Evolutionary conservation across 352 stramenopile genomes (phyloP), one percentile per base, ranked within the genome.

Genomic region (Phytophthora foliorum): DNA sequence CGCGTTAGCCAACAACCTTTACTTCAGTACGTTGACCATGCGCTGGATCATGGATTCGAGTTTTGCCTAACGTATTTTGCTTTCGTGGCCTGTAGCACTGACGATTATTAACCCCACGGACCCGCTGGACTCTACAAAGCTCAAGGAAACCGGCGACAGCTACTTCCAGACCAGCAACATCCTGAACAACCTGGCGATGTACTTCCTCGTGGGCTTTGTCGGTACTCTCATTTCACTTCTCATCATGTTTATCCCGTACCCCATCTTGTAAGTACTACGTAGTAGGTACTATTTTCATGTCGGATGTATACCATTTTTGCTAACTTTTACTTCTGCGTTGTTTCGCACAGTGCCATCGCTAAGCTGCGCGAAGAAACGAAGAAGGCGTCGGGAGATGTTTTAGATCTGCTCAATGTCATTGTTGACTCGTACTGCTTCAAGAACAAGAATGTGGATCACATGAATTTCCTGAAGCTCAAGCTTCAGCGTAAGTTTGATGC

Each of bases 401-500:
- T 91, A 7, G 87, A 93, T 36, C 62, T 94, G 27, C 77, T 93
- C 10, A 93, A 94, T 56, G 75, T 94, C 60, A 91, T 94, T 56
- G 75, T 94, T 5, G 87, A 94, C 62, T 90, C 85, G 39, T 94
- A 94, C 75, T 94, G 87, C 61, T 94, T 94, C 74, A 91, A 92
- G 72, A 92, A 91, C 77, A 94, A 93, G 72, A 92, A 93, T 55
- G 72, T 92, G 25, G 84, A 93, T 25, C 74, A 92, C 72, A 91
- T 95, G 84, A 88, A 95, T 48, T 91, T 95, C 41, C 56, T 95
- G 11, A 84, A 79, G 19, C 62, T 92, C 17, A 93, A 92, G 55
- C 72, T 95, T 27, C 61, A 82, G 11, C 84, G 81, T 45, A 93
- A 95, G 54, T 95, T 95, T 50, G 79, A 91, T 25, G 72, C 63